phyloP scores from a whole-genome alignment of 2,329 filamentous ascomycete genomes.

The Phialemoniopsis sp. region DNA sequence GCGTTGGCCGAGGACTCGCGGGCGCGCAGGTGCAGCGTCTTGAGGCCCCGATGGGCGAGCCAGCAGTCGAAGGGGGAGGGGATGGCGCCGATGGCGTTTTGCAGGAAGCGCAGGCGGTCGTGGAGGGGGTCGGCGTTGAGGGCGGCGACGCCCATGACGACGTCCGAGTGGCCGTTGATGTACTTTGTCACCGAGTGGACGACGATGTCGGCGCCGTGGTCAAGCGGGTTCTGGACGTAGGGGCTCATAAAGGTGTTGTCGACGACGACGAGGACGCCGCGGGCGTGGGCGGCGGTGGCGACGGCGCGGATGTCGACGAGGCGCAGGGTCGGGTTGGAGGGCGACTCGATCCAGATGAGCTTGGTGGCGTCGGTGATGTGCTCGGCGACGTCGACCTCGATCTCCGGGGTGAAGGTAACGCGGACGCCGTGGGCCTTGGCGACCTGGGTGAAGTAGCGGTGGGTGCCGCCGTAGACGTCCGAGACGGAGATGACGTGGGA shows the following conservation, averaged over 20 bases:
- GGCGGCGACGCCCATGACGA: slow-evolving; percentile 95
- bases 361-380: slow-evolving; percentile 88
- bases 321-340: slow-evolving; percentile 89
- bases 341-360: slow-evolving; percentile 94
- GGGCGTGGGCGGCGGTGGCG: slow-evolving; percentile 75
- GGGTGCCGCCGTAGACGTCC: slow-evolving; percentile 96
- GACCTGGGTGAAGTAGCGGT: slow-evolving; percentile 98
- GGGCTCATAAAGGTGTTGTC: slow-evolving; percentile 98
- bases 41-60: slow-evolving; percentile 94
- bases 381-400: slow-evolving; percentile 80
- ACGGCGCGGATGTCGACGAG: slow-evolving; percentile 91
- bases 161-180: slow-evolving; percentile 96
- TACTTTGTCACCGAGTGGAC: slow-evolving; percentile 98
- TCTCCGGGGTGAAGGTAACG: slow-evolving; percentile 90
- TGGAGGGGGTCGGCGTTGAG: slow-evolving; percentile 84
- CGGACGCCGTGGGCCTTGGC: slow-evolving; percentile 90
- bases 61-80: slow-evolving; percentile 95
- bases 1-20: slow-evolving; percentile 83
- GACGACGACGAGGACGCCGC: slow-evolving; percentile 92
- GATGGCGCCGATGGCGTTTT: slow-evolving; percentile 95
- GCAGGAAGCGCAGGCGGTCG: slow-evolving; percentile 78
- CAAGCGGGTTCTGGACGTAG: slow-evolving; percentile 93
- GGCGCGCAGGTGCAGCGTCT: slow-evolving; percentile 91
- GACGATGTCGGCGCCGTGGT: slow-evolving; percentile 93
- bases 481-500: slow-evolving; percentile 95